Evolutionary conservation across 257 asterid species (phyloP), one percentile per base, ranked within the genome.

Genomic region (Solanum paucissectum): DNA sequence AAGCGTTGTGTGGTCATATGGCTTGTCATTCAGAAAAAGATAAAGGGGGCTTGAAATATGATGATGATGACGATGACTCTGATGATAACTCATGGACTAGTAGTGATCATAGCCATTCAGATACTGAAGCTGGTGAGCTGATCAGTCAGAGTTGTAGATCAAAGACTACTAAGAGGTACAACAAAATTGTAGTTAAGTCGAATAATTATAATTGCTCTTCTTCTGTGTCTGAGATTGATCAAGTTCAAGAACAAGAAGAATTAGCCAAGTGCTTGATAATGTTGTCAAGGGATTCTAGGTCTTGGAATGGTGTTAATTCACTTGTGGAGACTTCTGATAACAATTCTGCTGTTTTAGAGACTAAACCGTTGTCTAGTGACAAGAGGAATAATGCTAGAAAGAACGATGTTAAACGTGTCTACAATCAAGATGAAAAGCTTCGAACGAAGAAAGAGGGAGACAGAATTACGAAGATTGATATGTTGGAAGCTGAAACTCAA

Each of bases 1-100:
- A 97, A 83, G 99, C 99, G 12, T 89, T 97, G 88, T 97, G 99
- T 88, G 99, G 99, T 2, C 99, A 97, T 89, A 97, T 97, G 99
- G 99, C 99, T 89, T 95, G 95, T 84, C 99, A 97, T 86, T 97
- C 99, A 7, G 98, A 94, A 3, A 95, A 84, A 90, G 99, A 96
- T 40, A 95, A 86, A 88, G 83, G 88, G 23, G 60, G 74, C 0
- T 81, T 81, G 69, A 81, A 92, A 89, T 95, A 95, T 77, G 98
- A 94, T 89, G 36, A 76, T 10, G 82, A 74, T 4, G 62, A 52
- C 6, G 29, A 60, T 1, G 25, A 68, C 29, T 29, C 29, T 3
- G 84, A 77, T 79, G 66, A 79, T 27, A 84, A 90, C 86, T 94
- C 98, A 9, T 95, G 99, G 99, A 97, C 94, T 27, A 94, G 66